A percentile compares a stretch with the other conserved stretches of the same genome.
These are phyloP conservation scores for Saccharata proteae DNA, from an alignment of 2,329 filamentous ascomycete species.

Conservation along the genomic window DNA sequence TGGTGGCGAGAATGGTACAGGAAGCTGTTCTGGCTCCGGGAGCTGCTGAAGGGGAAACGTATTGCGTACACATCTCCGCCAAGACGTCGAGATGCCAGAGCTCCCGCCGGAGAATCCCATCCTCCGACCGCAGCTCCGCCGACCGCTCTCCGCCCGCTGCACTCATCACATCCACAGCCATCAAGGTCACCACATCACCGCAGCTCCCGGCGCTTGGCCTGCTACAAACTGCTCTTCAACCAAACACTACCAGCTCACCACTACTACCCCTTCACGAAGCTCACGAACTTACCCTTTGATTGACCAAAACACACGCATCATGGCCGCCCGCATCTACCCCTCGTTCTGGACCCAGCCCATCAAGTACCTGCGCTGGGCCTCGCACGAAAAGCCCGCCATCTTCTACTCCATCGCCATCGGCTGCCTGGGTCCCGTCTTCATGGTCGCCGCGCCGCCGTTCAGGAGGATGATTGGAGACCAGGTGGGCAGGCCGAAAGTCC, in stretches of 20 bases:
- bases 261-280: no score
- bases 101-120: constrained; percentile 8
- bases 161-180: constrained; percentile 6
- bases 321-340: constrained; percentile 61
- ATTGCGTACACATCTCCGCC: constrained; percentile 17
- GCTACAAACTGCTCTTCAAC: neutral
- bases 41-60: constrained; percentile 23
- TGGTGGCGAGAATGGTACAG: constrained; percentile 12
- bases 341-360: constrained; percentile 76
- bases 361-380: constrained; percentile 78
- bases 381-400: constrained; percentile 77
- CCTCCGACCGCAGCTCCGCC: no score
- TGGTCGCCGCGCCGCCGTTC: constrained; percentile 63
- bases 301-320: constrained; percentile 32
- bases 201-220: constrained; percentile 1
- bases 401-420: constrained; percentile 79
- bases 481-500: constrained; percentile 54
- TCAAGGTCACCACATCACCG: neutral
- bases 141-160: neutral
- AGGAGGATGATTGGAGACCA: constrained; percentile 60
- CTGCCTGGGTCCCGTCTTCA: constrained; percentile 54
- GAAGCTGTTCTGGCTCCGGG: constrained; percentile 11
- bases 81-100: constrained; percentile 15
- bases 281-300: neutral
- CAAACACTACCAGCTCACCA: no score